These are phyloP conservation scores for Rhodomyrtus tomentosa DNA, from an alignment of 345 rosid genomes.

Conservation along the genomic window DNA sequence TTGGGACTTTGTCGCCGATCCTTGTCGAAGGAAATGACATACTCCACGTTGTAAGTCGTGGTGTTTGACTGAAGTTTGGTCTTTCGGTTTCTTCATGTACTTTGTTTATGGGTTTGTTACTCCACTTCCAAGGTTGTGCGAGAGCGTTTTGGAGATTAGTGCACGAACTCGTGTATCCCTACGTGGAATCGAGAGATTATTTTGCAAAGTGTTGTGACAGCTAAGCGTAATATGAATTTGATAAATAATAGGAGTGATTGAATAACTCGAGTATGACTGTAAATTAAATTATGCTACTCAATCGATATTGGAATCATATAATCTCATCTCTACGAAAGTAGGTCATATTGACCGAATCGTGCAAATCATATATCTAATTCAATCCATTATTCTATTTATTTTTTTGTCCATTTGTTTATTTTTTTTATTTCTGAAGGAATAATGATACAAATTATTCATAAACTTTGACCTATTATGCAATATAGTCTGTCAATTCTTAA, in stretches of 20 bases:
- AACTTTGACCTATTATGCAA: too few species aligned
- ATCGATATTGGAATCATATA: not conserved
- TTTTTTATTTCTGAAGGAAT: not conserved
- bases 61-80: not conserved
- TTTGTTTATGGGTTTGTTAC: not conserved
- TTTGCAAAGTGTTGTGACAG: not conserved
- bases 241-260: not conserved
- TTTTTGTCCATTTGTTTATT: not conserved
- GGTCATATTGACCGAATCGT: rapidly evolving
- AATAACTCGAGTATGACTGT: not conserved
- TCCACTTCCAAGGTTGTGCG: not conserved
- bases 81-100: not conserved
- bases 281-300: not conserved
- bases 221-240: rapidly evolving
- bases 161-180: not conserved
- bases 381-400: not conserved
- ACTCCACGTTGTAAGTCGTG: too few species aligned
- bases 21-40: too few species aligned
- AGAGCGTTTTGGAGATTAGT: not conserved
- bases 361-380: not conserved
- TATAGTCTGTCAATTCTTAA: too few species aligned
- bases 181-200: not conserved
- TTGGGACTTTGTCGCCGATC: not conserved
- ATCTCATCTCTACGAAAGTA: not conserved
- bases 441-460: too few species aligned